A percentile compares a stretch with the other conserved stretches of the same genome.
phyloP scores from a whole-genome alignment of 257 asterid genomes.

The Paulownia fortunei region DNA sequence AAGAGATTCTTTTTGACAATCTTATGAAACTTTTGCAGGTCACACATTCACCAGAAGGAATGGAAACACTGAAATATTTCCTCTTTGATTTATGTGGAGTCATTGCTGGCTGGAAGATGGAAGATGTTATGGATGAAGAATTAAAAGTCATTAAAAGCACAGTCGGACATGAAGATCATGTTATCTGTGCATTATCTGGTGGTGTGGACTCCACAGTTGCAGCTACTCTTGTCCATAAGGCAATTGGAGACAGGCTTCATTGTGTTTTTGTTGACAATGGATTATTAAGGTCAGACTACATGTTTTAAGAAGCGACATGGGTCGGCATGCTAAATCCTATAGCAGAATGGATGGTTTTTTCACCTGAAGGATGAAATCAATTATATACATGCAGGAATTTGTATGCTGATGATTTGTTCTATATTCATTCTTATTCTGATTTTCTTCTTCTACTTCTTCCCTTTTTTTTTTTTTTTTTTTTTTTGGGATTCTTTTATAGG shows the following conservation, averaged over 20 bases:
- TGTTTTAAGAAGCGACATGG: neutral
- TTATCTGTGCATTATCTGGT: constrained; percentile 96
- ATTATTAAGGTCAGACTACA: constrained; percentile 65
- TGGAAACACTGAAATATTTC: constrained; percentile 79
- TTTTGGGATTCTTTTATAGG: constrained; percentile 44
- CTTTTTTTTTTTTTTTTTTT: neutral
- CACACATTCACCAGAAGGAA: constrained; percentile 92
- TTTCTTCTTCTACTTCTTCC: neutral
- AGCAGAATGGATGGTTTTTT: neutral
- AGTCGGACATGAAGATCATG: constrained; percentile 83
- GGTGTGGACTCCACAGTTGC: constrained; percentile 99
- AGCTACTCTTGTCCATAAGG: constrained; percentile 92
- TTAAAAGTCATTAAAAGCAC: constrained; percentile 58
- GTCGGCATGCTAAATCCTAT: neutral
- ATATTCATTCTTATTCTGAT: neutral
- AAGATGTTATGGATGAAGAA: constrained; percentile 91
- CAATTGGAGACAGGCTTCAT: constrained; percentile 96
- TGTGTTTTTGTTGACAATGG: constrained; percentile 97
- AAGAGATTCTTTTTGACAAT: neutral
- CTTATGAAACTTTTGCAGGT: constrained; percentile 57
- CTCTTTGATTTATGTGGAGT: constrained; percentile 84
- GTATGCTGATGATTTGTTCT: neutral
- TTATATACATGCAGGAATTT: neutral
- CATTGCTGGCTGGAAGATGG: constrained; percentile 84
- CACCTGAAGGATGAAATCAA: neutral